Percentiles rank a stretch among this genome's conserved stretches.
phyloP scores from a whole-genome alignment of 176 grass and related monocot genomes.

The Paspalum notatum region DNA sequence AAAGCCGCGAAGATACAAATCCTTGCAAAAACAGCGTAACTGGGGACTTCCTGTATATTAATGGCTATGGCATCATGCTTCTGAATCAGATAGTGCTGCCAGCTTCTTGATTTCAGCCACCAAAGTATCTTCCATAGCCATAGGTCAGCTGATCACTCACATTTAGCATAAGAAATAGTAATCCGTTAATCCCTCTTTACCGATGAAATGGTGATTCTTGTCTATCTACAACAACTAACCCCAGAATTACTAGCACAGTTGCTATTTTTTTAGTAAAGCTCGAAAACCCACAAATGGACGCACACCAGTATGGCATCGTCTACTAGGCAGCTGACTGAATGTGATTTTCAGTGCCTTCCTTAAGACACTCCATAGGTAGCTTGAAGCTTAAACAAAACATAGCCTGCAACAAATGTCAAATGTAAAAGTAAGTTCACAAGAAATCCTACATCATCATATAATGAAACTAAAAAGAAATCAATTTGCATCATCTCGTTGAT shows the following conservation, averaged over 20 bases:
- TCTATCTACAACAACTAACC: slow-evolving; percentile 7
- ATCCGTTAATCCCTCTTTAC: not conserved
- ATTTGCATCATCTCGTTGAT: not conserved
- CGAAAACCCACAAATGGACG: not conserved
- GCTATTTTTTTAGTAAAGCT: slow-evolving; percentile 11
- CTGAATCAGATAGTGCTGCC: slow-evolving; percentile 9
- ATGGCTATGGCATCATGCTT: not conserved
- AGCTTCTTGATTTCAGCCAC: not conserved
- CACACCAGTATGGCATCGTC: not conserved
- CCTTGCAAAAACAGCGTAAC: not conserved
- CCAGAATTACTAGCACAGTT: not conserved
- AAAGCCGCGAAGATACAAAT: not conserved
- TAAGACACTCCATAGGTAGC: slow-evolving; percentile 60
- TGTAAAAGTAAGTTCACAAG: slow-evolving; percentile 1
- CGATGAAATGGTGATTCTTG: not conserved
- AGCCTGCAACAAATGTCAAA: slow-evolving; percentile 57
- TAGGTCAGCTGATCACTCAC: not conserved
- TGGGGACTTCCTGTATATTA: not conserved
- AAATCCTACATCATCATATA: not conserved
- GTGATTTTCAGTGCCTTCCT: slow-evolving; percentile 31
- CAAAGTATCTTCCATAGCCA: not conserved
- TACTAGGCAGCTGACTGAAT: slow-evolving; percentile 19
- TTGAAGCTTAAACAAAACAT: slow-evolving; percentile 97
- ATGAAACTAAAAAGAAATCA: slow-evolving; percentile 9
- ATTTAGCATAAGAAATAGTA: not conserved